Percentiles rank a stretch among this genome's conserved stretches.
These are phyloP conservation scores for Lagerstroemia fauriei DNA, from an alignment of 441 rosid species.

Conservation along the genomic window DNA sequence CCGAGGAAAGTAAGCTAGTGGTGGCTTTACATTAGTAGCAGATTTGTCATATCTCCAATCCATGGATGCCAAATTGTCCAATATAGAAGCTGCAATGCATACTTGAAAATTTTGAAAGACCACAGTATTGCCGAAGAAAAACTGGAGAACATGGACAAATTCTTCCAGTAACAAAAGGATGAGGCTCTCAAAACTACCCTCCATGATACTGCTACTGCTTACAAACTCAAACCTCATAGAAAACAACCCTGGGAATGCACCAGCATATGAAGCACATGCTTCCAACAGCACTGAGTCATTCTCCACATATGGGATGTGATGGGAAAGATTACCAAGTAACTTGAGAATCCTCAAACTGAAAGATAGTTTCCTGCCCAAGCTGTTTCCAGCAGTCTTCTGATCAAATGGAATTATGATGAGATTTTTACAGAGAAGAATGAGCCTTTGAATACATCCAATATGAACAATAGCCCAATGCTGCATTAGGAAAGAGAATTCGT, in stretches of 20 bases:
- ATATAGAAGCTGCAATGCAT: slow-evolving; percentile 72
- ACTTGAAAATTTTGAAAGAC: slow-evolving; percentile 72
- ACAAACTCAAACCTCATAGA: slow-evolving; percentile 63
- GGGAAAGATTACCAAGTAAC: slow-evolving; percentile 69
- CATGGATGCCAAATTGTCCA: slow-evolving; percentile 72
- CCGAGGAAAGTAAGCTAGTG: slow-evolving; percentile 80
- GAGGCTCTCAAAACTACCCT: slow-evolving; percentile 79
- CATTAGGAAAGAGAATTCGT: slow-evolving; percentile 59
- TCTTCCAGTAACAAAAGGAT: slow-evolving; percentile 75
- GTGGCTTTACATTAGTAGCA: slow-evolving; percentile 54
- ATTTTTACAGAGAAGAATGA: slow-evolving; percentile 63
- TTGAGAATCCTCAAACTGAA: slow-evolving; percentile 78
- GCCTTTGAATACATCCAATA: slow-evolving; percentile 60
- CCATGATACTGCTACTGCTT: slow-evolving; percentile 54
- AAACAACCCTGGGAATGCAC: slow-evolving; percentile 64
- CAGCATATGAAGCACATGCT: slow-evolving; percentile 72
- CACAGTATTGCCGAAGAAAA: slow-evolving; percentile 64
- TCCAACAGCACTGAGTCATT: slow-evolving; percentile 66
- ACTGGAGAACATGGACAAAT: slow-evolving; percentile 77
- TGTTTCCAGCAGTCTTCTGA: slow-evolving; percentile 63
- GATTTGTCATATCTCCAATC: slow-evolving; percentile 73
- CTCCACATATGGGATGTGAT: slow-evolving; percentile 67
- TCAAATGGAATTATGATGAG: slow-evolving; percentile 66
- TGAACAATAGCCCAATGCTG: slow-evolving; percentile 93
- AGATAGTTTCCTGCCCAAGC: slow-evolving; percentile 59